Evolutionary conservation across 805 yeast genomes (phyloP), one percentile per base, ranked within the genome.

Genomic region (Candida montana): DNA sequence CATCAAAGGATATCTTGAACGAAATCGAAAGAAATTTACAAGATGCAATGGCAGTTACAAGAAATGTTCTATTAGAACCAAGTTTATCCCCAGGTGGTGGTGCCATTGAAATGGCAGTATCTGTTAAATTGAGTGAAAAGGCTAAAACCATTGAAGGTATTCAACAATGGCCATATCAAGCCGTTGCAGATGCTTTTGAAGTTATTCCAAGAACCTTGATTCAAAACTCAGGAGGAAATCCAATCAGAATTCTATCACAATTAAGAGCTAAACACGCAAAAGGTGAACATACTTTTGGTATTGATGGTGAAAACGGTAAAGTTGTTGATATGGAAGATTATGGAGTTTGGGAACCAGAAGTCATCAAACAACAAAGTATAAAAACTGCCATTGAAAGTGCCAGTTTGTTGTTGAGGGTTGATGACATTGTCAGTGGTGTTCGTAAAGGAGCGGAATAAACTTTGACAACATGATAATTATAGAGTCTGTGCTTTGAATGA

Each of bases 261-360:
- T 72, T 93, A 59, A 82, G 99, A 68, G 96, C 99, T 30, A 88
- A 89, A 63, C 99, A 93, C 59, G 96, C 98, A 9, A 81, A 83
- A 57, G 98, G 97, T 37, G 73, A 75, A 32, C 72, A 72, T 59
- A 84, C 96, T 1, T 84, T 71, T 64, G 99, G 99, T 59, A 79
- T 93, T 45, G 95, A 93, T 62, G 99, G 99, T 51, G 96, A 91
- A 52, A 71, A 74, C 45, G 99, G 99, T 51, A 88, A 85, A 66
- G 76, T 93, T 44, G 97, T 86, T 21, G 97, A 93, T 61, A 93
- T 93, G 99, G 78, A 83, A 50, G 83, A 79, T 23, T 91, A 89
- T 64, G 99, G 99, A 23, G 83, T 93, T 50, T 93, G 99, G 99
- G 99, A 93, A 69, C 99, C 99, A 16, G 97, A 91, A 69, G 97